phyloP scores from a whole-genome alignment of 2,329 filamentous ascomycete genomes.

The Colletotrichum orchidophilum region DNA sequence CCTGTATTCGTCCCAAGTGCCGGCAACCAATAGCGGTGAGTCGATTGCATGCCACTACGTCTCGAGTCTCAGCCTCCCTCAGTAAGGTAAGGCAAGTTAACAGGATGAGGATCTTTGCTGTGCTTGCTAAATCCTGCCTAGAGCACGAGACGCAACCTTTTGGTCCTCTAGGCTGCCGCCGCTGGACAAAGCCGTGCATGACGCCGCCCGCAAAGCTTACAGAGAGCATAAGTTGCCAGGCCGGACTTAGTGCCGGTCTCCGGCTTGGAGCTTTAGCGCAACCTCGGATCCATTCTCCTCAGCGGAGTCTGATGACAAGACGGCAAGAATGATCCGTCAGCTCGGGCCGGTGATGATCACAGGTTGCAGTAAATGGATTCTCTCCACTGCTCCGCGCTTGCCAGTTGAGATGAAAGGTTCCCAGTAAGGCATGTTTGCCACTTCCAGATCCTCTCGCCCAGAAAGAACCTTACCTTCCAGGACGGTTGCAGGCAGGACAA shows the following conservation, averaged over 20 bases:
- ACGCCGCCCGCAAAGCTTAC: slow-evolving; percentile 3
- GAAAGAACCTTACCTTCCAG: neutral
- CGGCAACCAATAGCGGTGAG: slow-evolving; percentile 21
- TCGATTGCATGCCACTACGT: slow-evolving; percentile 22
- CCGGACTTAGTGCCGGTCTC: slow-evolving; percentile 18
- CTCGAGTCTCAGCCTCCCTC: slow-evolving; percentile 23
- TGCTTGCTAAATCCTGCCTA: neutral
- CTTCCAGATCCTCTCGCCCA: neutral
- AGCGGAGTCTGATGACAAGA: slow-evolving; percentile 18
- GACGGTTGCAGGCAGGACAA: neutral
- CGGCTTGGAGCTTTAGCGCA: slow-evolving; percentile 3
- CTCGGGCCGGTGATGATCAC: neutral
- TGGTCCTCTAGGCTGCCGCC: neutral
- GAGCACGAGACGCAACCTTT: neutral
- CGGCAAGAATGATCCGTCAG: slow-evolving; percentile 20
- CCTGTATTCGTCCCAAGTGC: slow-evolving; percentile 28
- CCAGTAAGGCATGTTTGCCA: neutral
- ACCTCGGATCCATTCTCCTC: slow-evolving; percentile 15
- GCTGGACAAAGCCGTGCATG: slow-evolving; percentile 7
- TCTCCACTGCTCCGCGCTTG: neutral
- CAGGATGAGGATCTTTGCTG: no score
- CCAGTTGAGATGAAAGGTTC: neutral
- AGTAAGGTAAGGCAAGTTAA: no score
- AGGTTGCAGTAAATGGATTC: neutral
- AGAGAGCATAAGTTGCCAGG: slow-evolving; percentile 3